These are phyloP conservation scores for Articulospora tetracladia DNA, from an alignment of 495 filamentous ascomycete species.

Conservation along the genomic window DNA sequence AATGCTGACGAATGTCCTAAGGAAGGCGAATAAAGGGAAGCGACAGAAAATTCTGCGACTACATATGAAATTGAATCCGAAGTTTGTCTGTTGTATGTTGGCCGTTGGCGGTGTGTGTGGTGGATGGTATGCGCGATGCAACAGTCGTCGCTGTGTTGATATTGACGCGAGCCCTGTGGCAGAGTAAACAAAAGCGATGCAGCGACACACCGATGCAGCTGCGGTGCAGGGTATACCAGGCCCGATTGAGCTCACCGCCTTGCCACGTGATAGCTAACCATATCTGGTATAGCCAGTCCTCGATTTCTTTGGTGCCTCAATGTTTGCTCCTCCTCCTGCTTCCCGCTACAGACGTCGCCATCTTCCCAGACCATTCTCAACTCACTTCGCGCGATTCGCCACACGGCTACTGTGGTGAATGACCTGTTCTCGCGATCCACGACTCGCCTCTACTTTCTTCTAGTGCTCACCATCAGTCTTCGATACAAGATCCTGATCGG, in stretches of 20 bases:
- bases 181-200: conserved; percentile 7
- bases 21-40: neutral
- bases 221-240: too few species aligned
- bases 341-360: neutral
- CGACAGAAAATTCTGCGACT: neutral
- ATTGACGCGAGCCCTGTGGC: neutral
- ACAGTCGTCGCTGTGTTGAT: conserved; percentile 6
- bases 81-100: neutral
- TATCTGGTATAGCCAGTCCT: neutral
- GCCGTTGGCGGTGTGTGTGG: neutral
- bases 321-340: neutral
- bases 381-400: too few species aligned
- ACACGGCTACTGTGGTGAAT: too few species aligned
- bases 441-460: neutral
- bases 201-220: too few species aligned
- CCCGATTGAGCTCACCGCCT: neutral
- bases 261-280: too few species aligned
- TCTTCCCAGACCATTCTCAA: too few species aligned
- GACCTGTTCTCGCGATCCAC: neutral
- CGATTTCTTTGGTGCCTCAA: neutral
- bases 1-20: neutral
- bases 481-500: conserved; percentile 9
- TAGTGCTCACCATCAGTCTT: conserved; percentile 4
- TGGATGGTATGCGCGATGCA: neutral
- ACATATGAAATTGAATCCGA: conserved; percentile 5